phyloP scores from a whole-genome alignment of 208 protist species.

The Borovskyia barvae region DNA sequence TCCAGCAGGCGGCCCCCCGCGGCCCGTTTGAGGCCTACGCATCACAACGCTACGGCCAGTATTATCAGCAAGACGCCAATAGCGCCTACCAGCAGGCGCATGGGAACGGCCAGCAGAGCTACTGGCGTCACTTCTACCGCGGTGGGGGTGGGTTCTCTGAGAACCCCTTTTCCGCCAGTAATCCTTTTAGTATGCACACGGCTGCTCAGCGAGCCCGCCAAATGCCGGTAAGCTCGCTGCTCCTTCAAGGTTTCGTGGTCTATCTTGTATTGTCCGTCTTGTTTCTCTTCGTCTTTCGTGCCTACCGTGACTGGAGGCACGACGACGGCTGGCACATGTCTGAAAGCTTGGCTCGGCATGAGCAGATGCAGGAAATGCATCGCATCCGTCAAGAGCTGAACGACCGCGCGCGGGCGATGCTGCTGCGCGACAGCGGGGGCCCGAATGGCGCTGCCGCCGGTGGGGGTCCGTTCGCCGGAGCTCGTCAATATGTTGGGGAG shows the following conservation, averaged over 20 bases:
- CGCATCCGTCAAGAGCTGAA: constrained; percentile 72
- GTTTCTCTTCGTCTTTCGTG: constrained; percentile 58
- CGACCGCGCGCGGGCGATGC: constrained; percentile 37
- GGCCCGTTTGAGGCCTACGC: constrained; percentile 12
- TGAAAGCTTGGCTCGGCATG: constrained; percentile 68
- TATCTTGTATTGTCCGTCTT: constrained; percentile 64
- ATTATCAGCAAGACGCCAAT: constrained; percentile 46
- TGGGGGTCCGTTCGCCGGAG: constrained; percentile 2
- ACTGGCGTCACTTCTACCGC: constrained; percentile 47
- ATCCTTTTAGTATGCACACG: constrained; percentile 55
- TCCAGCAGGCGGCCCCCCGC: constrained; percentile 10
- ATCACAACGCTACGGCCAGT: constrained; percentile 20
- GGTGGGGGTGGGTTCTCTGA: constrained; percentile 25
- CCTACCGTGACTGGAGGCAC: constrained; percentile 66
- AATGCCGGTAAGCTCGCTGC: constrained; percentile 38
- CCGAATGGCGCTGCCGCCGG: not conserved
- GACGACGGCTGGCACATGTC: constrained; percentile 83
- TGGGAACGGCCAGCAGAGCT: constrained; percentile 28
- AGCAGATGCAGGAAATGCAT: constrained; percentile 73
- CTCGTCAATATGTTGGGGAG: constrained; percentile 33
- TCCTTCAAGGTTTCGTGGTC: constrained; percentile 58
- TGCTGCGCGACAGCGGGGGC: constrained; percentile 7
- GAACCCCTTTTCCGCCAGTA: constrained; percentile 54
- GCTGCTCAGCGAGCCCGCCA: constrained; percentile 45
- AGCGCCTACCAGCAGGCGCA: constrained; percentile 29